Percentiles rank a stretch among this genome's conserved stretches.
These are phyloP conservation scores for Leccinum olivaceopallidum DNA, from an alignment of 768 basidiomycete genomes.

Conservation along the genomic window DNA sequence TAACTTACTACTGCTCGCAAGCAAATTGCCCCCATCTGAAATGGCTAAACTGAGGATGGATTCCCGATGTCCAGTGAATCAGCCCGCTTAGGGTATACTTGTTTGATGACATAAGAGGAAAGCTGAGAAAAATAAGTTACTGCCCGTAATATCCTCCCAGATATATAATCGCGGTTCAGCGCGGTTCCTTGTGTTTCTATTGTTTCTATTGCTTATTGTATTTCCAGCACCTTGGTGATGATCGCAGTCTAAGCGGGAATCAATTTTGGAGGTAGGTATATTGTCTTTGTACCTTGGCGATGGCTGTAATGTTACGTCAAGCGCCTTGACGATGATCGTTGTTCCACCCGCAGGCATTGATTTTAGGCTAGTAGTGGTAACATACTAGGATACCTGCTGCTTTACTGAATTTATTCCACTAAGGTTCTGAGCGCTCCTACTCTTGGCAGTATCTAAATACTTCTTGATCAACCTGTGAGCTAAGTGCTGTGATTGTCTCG, in stretches of 20 bases:
- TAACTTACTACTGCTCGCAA: neutral
- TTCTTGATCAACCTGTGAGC: neutral
- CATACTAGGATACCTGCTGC: neutral
- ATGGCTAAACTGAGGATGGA: neutral
- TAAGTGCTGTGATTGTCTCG: neutral
- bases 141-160: no score
- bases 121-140: neutral
- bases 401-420: neutral
- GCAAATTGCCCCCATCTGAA: neutral
- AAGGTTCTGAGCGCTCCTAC: neutral
- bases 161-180: no score
- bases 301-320: no score
- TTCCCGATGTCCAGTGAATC: neutral
- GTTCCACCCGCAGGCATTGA: no score
- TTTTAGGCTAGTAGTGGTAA: no score
- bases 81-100: neutral
- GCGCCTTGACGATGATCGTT: no score
- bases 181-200: no score
- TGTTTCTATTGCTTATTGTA: no score
- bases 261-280: no score
- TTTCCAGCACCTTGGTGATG: no score
- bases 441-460: neutral
- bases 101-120: neutral
- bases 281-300: no score
- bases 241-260: no score